These are phyloP conservation scores for Aspergillus persii DNA, from an alignment of 2,329 filamentous ascomycete species.

Conservation along the genomic window DNA sequence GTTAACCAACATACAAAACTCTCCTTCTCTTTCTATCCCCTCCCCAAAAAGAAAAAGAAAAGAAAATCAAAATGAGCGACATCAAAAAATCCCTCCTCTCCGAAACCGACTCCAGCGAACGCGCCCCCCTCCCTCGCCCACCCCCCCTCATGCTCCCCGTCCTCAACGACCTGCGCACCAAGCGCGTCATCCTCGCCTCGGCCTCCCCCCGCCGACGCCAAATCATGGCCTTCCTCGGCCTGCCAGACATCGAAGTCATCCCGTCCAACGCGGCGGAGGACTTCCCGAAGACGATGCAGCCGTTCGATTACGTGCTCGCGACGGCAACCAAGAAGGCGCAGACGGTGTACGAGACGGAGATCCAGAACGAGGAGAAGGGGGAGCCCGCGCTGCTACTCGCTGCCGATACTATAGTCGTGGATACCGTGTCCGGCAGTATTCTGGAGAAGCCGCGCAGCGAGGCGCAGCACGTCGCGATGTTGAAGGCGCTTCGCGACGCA, in stretches of 20 bases:
- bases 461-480: conserved; percentile 77
- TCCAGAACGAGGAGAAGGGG: conserved; percentile 54
- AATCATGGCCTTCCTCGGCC: conserved; percentile 74
- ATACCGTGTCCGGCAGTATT: conserved; percentile 67
- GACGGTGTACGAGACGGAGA: conserved; percentile 64
- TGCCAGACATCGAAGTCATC: conserved; percentile 76
- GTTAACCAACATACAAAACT: neutral
- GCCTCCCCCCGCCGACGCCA: conserved; percentile 80
- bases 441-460: conserved; percentile 88
- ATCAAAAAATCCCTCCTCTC: conserved; percentile 29
- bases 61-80: conserved; percentile 25
- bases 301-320: conserved; percentile 85
- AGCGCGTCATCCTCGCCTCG: conserved; percentile 85
- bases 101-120: conserved; percentile 17
- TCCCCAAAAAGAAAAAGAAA: neutral
- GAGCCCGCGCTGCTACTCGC: conserved; percentile 85
- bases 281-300: conserved; percentile 73
- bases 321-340: conserved; percentile 83
- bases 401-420: conserved; percentile 85
- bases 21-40: neutral
- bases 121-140: conserved; percentile 37
- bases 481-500: conserved; percentile 76
- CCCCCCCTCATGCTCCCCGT: conserved; percentile 75
- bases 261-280: conserved; percentile 84
- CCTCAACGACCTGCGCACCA: conserved; percentile 70